phyloP scores from a whole-genome alignment of 202 grass and related monocot genomes.

The Carex sylvatica region DNA sequence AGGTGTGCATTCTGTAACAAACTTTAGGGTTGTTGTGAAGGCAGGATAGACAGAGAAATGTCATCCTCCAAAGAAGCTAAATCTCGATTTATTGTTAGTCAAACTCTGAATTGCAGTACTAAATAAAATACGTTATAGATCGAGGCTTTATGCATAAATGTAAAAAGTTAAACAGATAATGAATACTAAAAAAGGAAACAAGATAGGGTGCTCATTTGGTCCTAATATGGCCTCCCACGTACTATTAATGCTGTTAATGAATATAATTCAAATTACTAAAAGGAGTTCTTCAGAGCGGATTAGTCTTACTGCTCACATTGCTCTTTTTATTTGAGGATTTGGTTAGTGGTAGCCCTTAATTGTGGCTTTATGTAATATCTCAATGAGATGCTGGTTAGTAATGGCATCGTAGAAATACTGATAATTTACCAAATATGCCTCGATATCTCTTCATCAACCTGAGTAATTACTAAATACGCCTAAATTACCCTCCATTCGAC shows the following conservation, averaged over 20 bases:
- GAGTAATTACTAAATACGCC: neutral
- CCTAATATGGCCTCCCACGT: neutral
- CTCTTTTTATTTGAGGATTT: conserved; percentile 1
- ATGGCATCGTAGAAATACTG: neutral
- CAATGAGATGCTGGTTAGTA: neutral
- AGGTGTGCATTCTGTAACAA: neutral
- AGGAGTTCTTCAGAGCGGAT: neutral
- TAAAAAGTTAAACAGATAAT: neutral
- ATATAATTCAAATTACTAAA: conserved; percentile 6
- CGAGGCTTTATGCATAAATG: neutral
- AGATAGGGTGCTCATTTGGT: neutral
- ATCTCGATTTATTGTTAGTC: neutral
- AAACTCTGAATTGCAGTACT: neutral
- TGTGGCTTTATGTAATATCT: neutral
- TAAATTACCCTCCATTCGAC: neutral
- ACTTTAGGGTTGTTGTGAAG: neutral
- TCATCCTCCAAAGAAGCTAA: neutral
- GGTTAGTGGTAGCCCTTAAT: neutral
- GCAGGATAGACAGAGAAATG: neutral
- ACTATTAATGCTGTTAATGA: neutral
- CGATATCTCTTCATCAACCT: neutral
- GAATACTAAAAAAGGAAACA: neutral
- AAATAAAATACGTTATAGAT: neutral
- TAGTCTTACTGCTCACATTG: neutral
- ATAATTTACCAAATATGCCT: neutral